Evolutionary conservation across 1,284 basidiomycete species (phyloP), one percentile per base, ranked within the genome.

Genomic region (Pisolithus thermaeus): DNA sequence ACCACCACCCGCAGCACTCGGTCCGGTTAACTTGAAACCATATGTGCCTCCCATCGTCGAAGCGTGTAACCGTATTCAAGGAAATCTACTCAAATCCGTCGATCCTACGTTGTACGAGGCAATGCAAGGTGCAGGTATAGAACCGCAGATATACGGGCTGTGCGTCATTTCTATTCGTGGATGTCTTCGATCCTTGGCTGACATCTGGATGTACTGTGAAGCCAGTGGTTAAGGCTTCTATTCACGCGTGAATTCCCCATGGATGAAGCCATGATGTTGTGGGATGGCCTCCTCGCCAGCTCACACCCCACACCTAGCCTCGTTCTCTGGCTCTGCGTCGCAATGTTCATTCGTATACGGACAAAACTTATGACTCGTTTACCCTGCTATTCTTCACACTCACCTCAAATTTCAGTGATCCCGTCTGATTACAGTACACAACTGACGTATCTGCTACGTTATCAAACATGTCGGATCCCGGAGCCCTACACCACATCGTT

Each of bases 91-190:
- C 23, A 81, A 83, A 61, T 75, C 76, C n/a, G 81, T 90, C 37
- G 94, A 97, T 66, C 90, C 90, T n/a, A 69, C 82, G 41, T 70
- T 97, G 22, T 88, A 84, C 77, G 79, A 81, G 56, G 76, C 79
- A 40, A 75, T 97, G 70, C 84, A 90, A 58, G 78, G 75, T 30
- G 79, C 84, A 35, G 88, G 87, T 2, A 86, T 97, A 42, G 94
- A 97, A 67, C 91, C 93, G 6, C 94, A 97, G 66, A 88, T 97
- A 44, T 97, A 92, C 72, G 92, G 91, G 52, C 93, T 97, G 88
- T 93, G 68, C 66, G 46, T 56, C 44, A 25, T 51, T 30, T 27
- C 55, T 48, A 23, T n/a, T 42, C 50, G 48, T 28, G 50, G 3
- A 5, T 23, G 35, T 44, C 47, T 53, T 46, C 25, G 4, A 27